Evolutionary conservation across 352 stramenopile genomes (phyloP).

Genomic region (Albugo candida): DNA sequence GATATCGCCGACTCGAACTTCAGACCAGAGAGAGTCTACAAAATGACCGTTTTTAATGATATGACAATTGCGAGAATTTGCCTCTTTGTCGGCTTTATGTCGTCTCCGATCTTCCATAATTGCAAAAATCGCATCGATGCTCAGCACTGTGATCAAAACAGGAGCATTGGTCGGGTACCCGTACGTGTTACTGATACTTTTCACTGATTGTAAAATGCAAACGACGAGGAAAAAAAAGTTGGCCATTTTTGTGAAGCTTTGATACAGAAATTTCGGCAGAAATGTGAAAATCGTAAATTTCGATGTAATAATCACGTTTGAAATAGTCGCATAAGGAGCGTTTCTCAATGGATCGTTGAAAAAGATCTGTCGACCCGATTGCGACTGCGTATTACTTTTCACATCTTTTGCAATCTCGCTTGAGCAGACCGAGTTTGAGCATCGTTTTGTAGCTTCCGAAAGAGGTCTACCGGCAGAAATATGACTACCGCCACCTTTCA

Average conservation of each 20-base stretch:
- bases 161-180: constrained; percentile 56
- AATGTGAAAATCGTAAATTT: constrained; percentile 82
- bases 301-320: constrained; percentile 78
- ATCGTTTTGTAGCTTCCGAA: too few species aligned
- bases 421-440: too few species aligned
- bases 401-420: too few species aligned
- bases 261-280: constrained; percentile 73
- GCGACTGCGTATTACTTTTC: background rate
- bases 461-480: too few species aligned
- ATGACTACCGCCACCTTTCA: too few species aligned
- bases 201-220: constrained; percentile 73
- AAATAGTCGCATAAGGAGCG: constrained; percentile 35
- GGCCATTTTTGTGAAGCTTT: constrained; percentile 78
- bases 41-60: constrained; percentile 43
- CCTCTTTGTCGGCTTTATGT: constrained; percentile 59
- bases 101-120: constrained; percentile 72
- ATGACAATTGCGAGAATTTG: constrained; percentile 59
- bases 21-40: constrained; percentile 53
- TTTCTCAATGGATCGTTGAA: constrained; percentile 55
- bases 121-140: constrained; percentile 77
- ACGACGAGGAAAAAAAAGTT: constrained; percentile 90
- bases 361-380: constrained; percentile 27
- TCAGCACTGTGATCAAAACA: constrained; percentile 79
- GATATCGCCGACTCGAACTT: constrained; percentile 77
- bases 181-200: constrained; percentile 65